Percentiles rank a stretch among this genome's conserved stretches.
Evolutionary conservation across 176 grass and related monocot species (phyloP).

Genomic region (Alloteropsis semialata): DNA sequence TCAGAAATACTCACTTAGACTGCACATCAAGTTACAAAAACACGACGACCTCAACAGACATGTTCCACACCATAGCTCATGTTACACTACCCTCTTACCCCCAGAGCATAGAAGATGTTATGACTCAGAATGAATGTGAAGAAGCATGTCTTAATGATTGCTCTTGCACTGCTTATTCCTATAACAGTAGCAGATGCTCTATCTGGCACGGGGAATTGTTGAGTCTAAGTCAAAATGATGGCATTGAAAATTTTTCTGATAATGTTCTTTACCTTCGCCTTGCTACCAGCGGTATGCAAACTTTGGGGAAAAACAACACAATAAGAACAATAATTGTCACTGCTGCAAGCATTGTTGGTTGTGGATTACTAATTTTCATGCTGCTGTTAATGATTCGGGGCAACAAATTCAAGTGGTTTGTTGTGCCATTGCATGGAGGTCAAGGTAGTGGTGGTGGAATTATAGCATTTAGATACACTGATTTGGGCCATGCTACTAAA

Average conservation of each 20-base stretch:
- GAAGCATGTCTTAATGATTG: not conserved
- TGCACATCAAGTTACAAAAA: constrained; percentile 17
- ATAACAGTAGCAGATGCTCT: constrained; percentile 12
- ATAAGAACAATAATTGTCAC: not conserved
- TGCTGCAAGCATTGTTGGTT: not conserved
- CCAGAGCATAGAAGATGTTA: not conserved
- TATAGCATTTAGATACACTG: not conserved
- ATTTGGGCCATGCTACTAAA: not conserved
- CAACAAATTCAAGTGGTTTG: not conserved
- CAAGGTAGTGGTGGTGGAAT: not conserved
- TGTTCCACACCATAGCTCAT: constrained; percentile 21
- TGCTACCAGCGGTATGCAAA: constrained; percentile 21
- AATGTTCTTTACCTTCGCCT: constrained; percentile 33
- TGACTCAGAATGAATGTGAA: not conserved
- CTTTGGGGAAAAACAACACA: not conserved
- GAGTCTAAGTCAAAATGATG: not conserved
- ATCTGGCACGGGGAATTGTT: constrained; percentile 43
- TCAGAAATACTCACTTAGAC: constrained; percentile 17
- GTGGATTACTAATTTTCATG: not conserved
- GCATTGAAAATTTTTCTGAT: not conserved
- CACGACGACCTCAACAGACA: constrained; percentile 5
- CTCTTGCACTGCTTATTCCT: constrained; percentile 20
- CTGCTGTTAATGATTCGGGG: not conserved
- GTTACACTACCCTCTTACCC: constrained; percentile 14
- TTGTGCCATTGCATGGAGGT: not conserved